These are phyloP conservation scores for Fraxinus anomala DNA, from an alignment of 257 asterid genomes.

Conservation along the genomic window DNA sequence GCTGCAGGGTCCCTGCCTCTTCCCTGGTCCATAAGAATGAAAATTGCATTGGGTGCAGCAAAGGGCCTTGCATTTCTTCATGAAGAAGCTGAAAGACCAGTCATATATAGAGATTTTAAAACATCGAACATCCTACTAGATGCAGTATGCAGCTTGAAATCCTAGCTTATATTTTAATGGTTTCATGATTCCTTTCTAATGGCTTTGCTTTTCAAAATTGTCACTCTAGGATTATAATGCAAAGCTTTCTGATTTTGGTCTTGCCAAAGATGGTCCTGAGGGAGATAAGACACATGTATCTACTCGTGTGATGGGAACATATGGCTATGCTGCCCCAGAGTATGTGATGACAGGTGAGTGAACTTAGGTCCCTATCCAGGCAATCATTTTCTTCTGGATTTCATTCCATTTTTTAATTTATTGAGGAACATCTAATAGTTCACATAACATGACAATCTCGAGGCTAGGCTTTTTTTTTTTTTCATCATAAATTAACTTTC, in stretches of 20 bases:
- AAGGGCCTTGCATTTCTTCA: slow-evolving; percentile 84
- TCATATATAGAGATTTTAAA: slow-evolving; percentile 72
- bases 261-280: slow-evolving; percentile 82
- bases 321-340: slow-evolving; percentile 88
- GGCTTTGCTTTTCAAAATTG: slow-evolving; percentile 4
- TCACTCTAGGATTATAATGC: slow-evolving; percentile 70
- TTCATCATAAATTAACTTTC: no score
- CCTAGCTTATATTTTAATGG: slow-evolving; percentile 1
- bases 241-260: slow-evolving; percentile 87
- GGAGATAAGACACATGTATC: slow-evolving; percentile 86
- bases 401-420: not conserved
- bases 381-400: not conserved
- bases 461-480: no score
- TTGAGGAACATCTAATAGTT: not conserved
- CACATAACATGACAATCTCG: no score
- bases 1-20: slow-evolving; percentile 63
- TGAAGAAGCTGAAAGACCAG: slow-evolving; percentile 77
- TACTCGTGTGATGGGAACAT: slow-evolving; percentile 88
- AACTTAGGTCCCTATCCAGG: not conserved
- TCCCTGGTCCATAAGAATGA: slow-evolving; percentile 76
- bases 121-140: slow-evolving; percentile 71
- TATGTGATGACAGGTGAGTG: slow-evolving; percentile 70
- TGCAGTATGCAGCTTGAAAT: slow-evolving; percentile 44
- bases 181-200: slow-evolving; percentile 23
- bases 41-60: slow-evolving; percentile 73